Base-by-base conservation (phyloP, 176 grass and related monocot species). In the Triticum turgidum region DNA sequence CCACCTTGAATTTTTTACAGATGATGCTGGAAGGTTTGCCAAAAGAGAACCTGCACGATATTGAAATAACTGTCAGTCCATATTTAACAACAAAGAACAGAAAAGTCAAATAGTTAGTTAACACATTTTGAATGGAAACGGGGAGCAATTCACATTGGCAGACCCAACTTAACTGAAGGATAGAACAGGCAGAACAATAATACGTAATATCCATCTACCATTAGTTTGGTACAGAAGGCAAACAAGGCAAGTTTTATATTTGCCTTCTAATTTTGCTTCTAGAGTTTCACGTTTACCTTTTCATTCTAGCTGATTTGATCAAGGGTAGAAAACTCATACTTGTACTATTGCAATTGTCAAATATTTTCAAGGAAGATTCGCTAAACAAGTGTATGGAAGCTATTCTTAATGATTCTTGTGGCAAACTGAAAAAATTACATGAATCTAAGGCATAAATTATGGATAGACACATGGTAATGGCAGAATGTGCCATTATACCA, bases 1-100 rank as follows among this genome's bases (percentile, higher is more conserved):
- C 84, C 86, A 82, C 86, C 87, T 92, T 73, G 82, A 87, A 17
- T 33, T 52, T 79, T 87, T 80, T 59, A 79, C 32, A 47, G 62
- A 90, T 22, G 59, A 86, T 74, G 25, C 93, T 90, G 84, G 25
- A 82, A 44, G 30, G 21, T 65, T 80, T 84, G 39, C 27, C 67
- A 58, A 79, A 87, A 83, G 11, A 75, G 52, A 82, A 71, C 12
- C 33, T n/a, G 45, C 13, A 73, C 11, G 27, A 73, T 30, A 75
- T 11, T 75, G 61, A 41, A 29, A 80, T 8, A 51, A 30, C 44
- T 2, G 73, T 54, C 20, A 18, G 44, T 76, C 44, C 35, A 79
- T 12, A 87, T 65, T 12, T 17, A 83, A 65, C 25, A 83, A 37
- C 25, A 90, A 59, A 42, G 21, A 11, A 61, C 66, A 83, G n/a